A percentile compares a stretch with the other conserved stretches of the same genome.
These are phyloP conservation scores for Backusella macrospora DNA, from an alignment of 192 early-diverging fungal genomes.

Conservation along the genomic window DNA sequence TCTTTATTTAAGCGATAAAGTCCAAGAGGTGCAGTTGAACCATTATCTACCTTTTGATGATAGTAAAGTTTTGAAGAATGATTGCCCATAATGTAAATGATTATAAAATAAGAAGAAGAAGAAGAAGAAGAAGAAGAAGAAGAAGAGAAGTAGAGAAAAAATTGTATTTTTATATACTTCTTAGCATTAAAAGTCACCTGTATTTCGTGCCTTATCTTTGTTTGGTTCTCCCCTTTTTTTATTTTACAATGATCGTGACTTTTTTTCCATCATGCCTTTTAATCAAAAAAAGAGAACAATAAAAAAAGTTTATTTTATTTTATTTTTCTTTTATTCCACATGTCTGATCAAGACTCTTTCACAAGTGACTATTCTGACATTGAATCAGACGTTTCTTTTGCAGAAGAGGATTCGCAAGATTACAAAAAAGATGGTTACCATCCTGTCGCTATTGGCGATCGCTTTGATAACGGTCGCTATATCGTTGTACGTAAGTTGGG, in stretches of 20 bases:
- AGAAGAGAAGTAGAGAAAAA: too few relatives aligned
- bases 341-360: background rate
- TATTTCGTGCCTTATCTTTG: background rate
- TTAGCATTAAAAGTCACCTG: background rate
- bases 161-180: background rate
- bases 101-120: background rate
- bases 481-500: slow-evolving; percentile 87
- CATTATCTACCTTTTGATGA: background rate
- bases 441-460: slow-evolving; percentile 80
- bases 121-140: background rate
- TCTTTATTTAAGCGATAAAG: background rate
- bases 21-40: background rate
- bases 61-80: background rate
- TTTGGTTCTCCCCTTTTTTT: background rate
- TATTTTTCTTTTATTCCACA: background rate
- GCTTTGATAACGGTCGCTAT: slow-evolving; percentile 77
- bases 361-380: background rate
- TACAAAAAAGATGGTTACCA: slow-evolving; percentile 95
- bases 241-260: background rate
- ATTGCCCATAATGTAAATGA: background rate
- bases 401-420: slow-evolving; percentile 87
- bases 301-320: too few relatives aligned
- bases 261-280: too few relatives aligned
- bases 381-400: slow-evolving; percentile 50
- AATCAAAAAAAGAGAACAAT: background rate